These are phyloP conservation scores for Salicornia ramosissima DNA, from an alignment of 148 eudicot species.

Conservation along the genomic window DNA sequence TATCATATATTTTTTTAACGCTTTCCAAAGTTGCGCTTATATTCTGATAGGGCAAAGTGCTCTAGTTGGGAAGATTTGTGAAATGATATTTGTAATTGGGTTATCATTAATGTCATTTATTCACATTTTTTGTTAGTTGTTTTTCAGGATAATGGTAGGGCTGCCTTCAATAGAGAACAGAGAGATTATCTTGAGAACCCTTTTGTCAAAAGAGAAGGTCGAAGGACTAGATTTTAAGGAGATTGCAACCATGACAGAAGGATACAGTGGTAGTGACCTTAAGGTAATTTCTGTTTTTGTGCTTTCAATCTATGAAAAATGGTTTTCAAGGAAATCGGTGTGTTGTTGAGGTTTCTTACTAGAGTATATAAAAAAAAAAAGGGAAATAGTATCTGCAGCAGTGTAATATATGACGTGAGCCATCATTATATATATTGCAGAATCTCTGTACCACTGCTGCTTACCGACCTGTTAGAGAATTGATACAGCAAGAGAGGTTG, in stretches of 20 bases:
- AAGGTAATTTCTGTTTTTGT: conserved; percentile 45
- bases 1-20: neutral
- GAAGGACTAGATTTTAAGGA: conserved; percentile 58
- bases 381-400: too few relatives aligned
- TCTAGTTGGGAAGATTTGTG: neutral
- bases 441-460: conserved; percentile 96
- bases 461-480: conserved; percentile 86
- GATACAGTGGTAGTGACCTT: conserved; percentile 81
- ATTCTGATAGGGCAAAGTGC: too few relatives aligned
- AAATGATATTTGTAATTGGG: neutral
- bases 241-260: conserved; percentile 81
- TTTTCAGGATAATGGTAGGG: conserved; percentile 77
- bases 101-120: neutral
- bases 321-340: neutral
- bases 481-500: conserved; percentile 74
- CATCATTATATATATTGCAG: conserved; percentile 30
- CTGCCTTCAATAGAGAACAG: conserved; percentile 73
- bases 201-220: conserved; percentile 77
- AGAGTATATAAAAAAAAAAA: neutral
- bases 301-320: neutral
- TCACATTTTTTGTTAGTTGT: neutral
- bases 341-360: neutral
- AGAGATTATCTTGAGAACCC: conserved; percentile 79
- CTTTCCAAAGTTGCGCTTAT: neutral
- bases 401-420: neutral